Evolutionary conservation across 495 filamentous ascomycete genomes (phyloP).

Genomic region (Penicillium longicatenatum): DNA sequence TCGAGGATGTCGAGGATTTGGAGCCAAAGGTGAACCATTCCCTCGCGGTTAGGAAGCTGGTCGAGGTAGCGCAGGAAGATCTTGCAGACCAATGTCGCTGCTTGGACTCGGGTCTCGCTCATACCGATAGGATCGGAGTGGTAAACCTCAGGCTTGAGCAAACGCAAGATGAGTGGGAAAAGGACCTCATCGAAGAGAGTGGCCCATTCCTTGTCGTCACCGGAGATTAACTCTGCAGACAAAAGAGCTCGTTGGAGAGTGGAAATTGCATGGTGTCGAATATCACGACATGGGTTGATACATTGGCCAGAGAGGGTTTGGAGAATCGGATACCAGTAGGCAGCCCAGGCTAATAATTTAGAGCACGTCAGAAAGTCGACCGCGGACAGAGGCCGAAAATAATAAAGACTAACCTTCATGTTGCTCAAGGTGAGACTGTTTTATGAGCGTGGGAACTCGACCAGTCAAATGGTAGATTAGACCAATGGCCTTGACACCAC

Average conservation of each 20-base stretch:
- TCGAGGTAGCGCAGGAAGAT: constrained; percentile 95
- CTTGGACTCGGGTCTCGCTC: constrained; percentile 92
- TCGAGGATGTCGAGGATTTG: constrained; percentile 95
- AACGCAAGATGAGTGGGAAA: constrained; percentile 85
- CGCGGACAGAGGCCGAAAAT: neutral
- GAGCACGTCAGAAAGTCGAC: constrained; percentile 16
- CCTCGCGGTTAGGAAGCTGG: constrained; percentile 78
- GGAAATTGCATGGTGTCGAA: constrained; percentile 85
- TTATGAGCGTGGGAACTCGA: constrained; percentile 81
- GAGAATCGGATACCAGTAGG: constrained; percentile 97
- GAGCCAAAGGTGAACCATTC: constrained; percentile 93
- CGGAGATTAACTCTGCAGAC: constrained; percentile 73
- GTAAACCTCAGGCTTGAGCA: constrained; percentile 95
- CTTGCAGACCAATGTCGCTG: constrained; percentile 87
- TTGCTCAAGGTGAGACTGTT: constrained; percentile 88
- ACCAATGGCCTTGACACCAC: constrained; percentile 78
- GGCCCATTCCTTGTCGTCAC: constrained; percentile 85
- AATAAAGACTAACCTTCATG: constrained; percentile 63
- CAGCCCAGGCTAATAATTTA: constrained; percentile 74
- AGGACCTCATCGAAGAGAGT: constrained; percentile 93
- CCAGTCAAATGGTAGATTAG: constrained; percentile 78
- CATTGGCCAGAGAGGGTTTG: constrained; percentile 84
- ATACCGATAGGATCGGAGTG: constrained; percentile 90
- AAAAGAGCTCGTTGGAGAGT: constrained; percentile 84
- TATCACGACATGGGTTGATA: constrained; percentile 92